phyloP scores from a whole-genome alignment of 1,139 yeast species.

The Debaryomyces udenii region DNA sequence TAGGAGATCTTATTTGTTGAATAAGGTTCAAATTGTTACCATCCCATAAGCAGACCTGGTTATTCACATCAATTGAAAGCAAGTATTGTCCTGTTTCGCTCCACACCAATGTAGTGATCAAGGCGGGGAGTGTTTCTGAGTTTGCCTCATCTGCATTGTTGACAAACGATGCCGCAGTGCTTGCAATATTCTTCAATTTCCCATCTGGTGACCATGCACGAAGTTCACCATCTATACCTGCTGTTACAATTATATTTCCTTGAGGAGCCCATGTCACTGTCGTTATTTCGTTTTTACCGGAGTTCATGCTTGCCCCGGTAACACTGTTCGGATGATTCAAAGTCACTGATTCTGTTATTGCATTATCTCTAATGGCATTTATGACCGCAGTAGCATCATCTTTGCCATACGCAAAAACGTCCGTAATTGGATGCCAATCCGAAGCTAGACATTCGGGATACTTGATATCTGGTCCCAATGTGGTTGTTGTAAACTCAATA shows the following conservation, averaged over 20 bases:
- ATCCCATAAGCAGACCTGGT: slow-evolving; percentile 43
- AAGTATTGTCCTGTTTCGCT: slow-evolving; percentile 38
- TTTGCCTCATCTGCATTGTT: slow-evolving; percentile 6
- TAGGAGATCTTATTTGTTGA: slow-evolving; percentile 28
- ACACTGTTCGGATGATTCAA: slow-evolving; percentile 36
- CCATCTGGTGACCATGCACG: slow-evolving; percentile 74
- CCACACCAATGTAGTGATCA: slow-evolving; percentile 37
- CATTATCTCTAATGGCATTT: slow-evolving; percentile 33
- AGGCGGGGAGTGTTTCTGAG: slow-evolving; percentile 13
- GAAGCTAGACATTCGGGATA: slow-evolving; percentile 35
- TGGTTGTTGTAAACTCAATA: slow-evolving; percentile 25
- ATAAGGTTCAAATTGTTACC: slow-evolving; percentile 36
- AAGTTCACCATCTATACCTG: slow-evolving; percentile 64
- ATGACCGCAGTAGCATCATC: slow-evolving; percentile 39
- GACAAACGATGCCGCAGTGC: slow-evolving; percentile 14
- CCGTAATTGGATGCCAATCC: slow-evolving; percentile 44
- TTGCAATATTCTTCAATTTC: slow-evolving; percentile 57
- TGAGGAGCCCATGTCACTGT: slow-evolving; percentile 65
- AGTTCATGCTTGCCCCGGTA: not conserved
- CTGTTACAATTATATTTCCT: slow-evolving; percentile 60
- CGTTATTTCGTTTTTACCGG: slow-evolving; percentile 35
- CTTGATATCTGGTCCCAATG: slow-evolving; percentile 24
- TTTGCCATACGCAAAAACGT: slow-evolving; percentile 43
- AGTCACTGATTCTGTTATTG: slow-evolving; percentile 38
- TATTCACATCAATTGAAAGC: slow-evolving; percentile 35